Conservation (phyloP, 164 flowering plant genomes). For the Taxillus chinensis region DNA sequence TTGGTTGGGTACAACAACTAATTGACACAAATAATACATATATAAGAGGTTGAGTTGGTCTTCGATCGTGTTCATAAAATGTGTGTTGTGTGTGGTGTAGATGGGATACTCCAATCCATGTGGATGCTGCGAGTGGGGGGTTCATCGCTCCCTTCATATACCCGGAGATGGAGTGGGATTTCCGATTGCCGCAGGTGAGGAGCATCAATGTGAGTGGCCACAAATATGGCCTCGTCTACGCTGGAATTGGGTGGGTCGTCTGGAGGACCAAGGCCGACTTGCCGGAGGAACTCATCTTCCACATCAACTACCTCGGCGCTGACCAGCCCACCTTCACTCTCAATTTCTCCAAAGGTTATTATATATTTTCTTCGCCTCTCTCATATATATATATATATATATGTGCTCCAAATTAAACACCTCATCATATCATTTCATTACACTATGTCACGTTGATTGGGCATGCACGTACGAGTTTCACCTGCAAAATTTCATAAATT, state of each 20-base stretch:
- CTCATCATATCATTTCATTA: too few species aligned
- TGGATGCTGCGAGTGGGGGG: slow-evolving; percentile 43
- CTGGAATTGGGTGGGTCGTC: slow-evolving; percentile 38
- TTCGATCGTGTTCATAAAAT: background rate
- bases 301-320: slow-evolving; percentile 37
- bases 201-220: slow-evolving; percentile 39
- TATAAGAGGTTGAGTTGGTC: background rate
- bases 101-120: slow-evolving; percentile 45
- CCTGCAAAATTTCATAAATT: too few species aligned
- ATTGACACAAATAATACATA: too few species aligned
- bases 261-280: slow-evolving; percentile 37
- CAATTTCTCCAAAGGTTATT: slow-evolving; percentile 37
- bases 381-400: too few species aligned
- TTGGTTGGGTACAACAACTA: too few species aligned
- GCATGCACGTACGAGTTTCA: too few species aligned
- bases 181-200: slow-evolving; percentile 31
- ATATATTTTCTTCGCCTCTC: too few species aligned
- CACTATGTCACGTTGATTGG: too few species aligned
- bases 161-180: slow-evolving; percentile 41
- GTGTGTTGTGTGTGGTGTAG: slow-evolving; percentile 9
- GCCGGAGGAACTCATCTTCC: slow-evolving; percentile 41
- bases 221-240: slow-evolving; percentile 35
- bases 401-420: too few species aligned
- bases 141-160: slow-evolving; percentile 35
- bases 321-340: slow-evolving; percentile 44